Evolutionary conservation across 1,284 basidiomycete genomes (phyloP).

Genomic region (Thecaphora thlaspeos): DNA sequence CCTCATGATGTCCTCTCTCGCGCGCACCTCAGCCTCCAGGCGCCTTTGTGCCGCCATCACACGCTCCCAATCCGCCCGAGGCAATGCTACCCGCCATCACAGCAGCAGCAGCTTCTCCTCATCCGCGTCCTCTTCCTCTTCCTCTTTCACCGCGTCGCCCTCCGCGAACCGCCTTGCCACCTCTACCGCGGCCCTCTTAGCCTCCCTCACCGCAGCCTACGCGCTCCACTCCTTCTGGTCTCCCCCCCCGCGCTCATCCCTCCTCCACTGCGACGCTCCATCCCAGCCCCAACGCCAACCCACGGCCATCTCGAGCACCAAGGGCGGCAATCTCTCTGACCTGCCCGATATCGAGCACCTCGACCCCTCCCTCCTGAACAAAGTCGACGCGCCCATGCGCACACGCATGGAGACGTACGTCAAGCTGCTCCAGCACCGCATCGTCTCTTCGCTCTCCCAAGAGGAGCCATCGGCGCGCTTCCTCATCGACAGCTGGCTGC

Average conservation of each 20-base stretch:
- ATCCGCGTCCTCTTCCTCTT: background rate
- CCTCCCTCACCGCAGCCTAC: slow-evolving; percentile 10
- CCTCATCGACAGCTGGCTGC: slow-evolving; percentile 82
- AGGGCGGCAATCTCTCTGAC: slow-evolving; percentile 39
- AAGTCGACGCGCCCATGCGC: slow-evolving; percentile 60
- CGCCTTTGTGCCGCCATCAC: too few relatives aligned
- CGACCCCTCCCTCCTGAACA: slow-evolving; percentile 34
- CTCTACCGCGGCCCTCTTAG: background rate
- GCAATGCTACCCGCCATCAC: too few relatives aligned
- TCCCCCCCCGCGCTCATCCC: slow-evolving; percentile 2
- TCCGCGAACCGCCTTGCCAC: too few relatives aligned
- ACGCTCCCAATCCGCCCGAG: too few relatives aligned
- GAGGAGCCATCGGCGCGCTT: slow-evolving; percentile 71
- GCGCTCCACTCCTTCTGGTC: slow-evolving; percentile 10
- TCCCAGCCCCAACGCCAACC: slow-evolving; percentile 27
- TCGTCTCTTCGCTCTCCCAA: slow-evolving; percentile 75
- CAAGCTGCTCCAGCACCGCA: slow-evolving; percentile 74
- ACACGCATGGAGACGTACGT: slow-evolving; percentile 78
- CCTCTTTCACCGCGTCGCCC: background rate
- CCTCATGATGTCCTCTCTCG: too few relatives aligned
- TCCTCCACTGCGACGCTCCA: slow-evolving; percentile 19
- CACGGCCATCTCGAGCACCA: slow-evolving; percentile 18
- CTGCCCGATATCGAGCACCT: slow-evolving; percentile 49
- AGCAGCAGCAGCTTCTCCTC: background rate
- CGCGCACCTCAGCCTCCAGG: too few relatives aligned